Base-by-base conservation (phyloP, 1,284 basidiomycete species). In the Austropuccinia psidii region DNA sequence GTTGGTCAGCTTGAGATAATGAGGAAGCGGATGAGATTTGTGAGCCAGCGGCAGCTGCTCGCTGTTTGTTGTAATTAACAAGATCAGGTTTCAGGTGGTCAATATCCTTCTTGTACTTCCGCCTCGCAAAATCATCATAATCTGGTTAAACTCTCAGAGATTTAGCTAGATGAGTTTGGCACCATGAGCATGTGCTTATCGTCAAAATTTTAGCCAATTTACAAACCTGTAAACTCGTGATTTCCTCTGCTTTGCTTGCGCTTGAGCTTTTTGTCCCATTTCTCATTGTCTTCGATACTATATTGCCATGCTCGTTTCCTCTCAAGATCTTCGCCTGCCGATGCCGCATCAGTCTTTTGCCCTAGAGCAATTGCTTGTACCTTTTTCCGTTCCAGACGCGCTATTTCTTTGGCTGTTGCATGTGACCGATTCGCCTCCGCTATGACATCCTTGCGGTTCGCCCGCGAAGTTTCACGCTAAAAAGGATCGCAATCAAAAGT, bases 291-390 rank as follows among this genome's bases (percentile, higher is more conserved):
- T 82, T 96, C 93, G 72, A 96, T 89, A 27, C 88, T 90, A 83
- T 90, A 97, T 78, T 91, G 88, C 92, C 92, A 95, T 78, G 92
- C 91, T 84, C 91, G 91, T 78, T 87, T 85, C 73, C 93, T 84
- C 77, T 86, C 85, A 21, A 85, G 77, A 78, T 87, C 85, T 77
- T 84, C 91, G 15, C 94, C 95, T 0, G 85, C 84, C 75, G 93
- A 93, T 79, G 89, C 88, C 0, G 93, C 91, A 76, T 95, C 91
- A 2, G 90, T 87, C 82, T 94, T 93, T 76, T 87, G 83, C 9
- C 93, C 87, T 75, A 97, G 81, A n/a, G 85, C 87, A 80, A 95
- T 93, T 0, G 93, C 93, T 35, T 97, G 85, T 80, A 89, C 90
- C 67, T 88, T 87, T 80, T 95, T 91, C 78, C 89, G 86, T 77